Evolutionary conservation across 2,329 filamentous ascomycete genomes (phyloP), one percentile per base, ranked within the genome.

Genomic region (Scopulariopsis brevicaulis): DNA sequence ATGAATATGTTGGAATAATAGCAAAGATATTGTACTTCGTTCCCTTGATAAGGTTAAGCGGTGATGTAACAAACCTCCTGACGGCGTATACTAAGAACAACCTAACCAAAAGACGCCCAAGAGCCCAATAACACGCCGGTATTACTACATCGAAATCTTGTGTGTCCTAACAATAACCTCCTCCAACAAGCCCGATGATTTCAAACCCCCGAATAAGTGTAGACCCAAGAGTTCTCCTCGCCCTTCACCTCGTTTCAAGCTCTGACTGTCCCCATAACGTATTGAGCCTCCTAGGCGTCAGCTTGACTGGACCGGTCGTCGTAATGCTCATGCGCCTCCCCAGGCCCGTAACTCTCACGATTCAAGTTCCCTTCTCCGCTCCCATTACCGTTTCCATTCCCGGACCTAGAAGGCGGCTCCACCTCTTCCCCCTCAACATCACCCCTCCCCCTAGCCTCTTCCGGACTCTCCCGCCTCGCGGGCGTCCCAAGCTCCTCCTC

Each of bases 401-500:
- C 22, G 20, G 11, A 35, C 11, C n/a, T 54, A n/a, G 24, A 43
- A 37, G 35, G n/a, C 43, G 12, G 53, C 12, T 52, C 55, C 7
- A 55, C 51, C n/a, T 61, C 58, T 8, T 59, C 61, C 22, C 56
- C 58, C 54, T 60, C 60, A 11, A 56, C 56, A 18, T 57, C 55
- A 24, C 34, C 50, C 18, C 8, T 5, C 10, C 24, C 15, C 37
- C 55, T 59, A 7, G 32, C 58, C 54, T 59, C 52, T 4, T 51
- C 58, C 18, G 40, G 46, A 11, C 55, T 59, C 53, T 51, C 53
- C 51, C 40, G 24, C n/a, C 57, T 32, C 28, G 32, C 28, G 6
- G 57, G 57, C 7, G 37, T 37, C 53, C 25, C 34, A 51, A 62
- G 63, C 43, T 68, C 63, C 20, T 77, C 74, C 8, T 64, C 61